Base-by-base conservation (phyloP, 345 rosid genomes). In the Hypericum androsaemum region DNA sequence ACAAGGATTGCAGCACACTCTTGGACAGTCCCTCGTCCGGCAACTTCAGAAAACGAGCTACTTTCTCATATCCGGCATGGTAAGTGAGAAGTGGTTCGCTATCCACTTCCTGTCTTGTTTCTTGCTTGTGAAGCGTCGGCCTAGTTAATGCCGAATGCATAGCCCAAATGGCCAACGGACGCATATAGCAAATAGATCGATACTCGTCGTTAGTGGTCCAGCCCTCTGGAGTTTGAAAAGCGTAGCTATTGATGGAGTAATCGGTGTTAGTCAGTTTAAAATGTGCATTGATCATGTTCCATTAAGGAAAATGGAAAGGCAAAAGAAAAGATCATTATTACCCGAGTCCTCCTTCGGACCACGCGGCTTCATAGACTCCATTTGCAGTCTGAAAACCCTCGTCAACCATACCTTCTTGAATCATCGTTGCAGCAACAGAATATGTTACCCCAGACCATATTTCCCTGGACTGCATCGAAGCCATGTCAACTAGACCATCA, bases 391-490 rank as follows among this genome's bases (percentile, higher is more conserved):
- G 70, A 71, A 90, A 87, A 38, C 81, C 98, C 75, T 56, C 61
- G 22, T 87, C 96, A 2, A 11, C 40, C 78, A 87, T 41, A 39
- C 61, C 90, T 70, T 87, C 98, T 35, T 87, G 89, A 44, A 90
- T 75, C 98, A 90, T 90, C 11, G 88, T 65, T 14, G 98, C 98
- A 59, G 98, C 84, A 5, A 90, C 73, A 0, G 86, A 89, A 48
- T 90, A 90, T 5, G 98, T 90, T 52, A 90, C 96, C 46, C 98
- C 98, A 0, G 98, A 61, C 98, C 98, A 88, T 59, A 88, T 81
- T 71, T 90, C 98, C 60, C 96, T 72, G 8, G 96, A 82, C 60
- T 84, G 98, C 89, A 88, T 72, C 0, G 85, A 66, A 10, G 94
- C 68, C 63, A 64, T 69, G 67, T 90, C 98, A 37, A 90, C 82